Evolutionary conservation across 805 yeast species (phyloP).

Genomic region (Myxozyma mucilagina): DNA sequence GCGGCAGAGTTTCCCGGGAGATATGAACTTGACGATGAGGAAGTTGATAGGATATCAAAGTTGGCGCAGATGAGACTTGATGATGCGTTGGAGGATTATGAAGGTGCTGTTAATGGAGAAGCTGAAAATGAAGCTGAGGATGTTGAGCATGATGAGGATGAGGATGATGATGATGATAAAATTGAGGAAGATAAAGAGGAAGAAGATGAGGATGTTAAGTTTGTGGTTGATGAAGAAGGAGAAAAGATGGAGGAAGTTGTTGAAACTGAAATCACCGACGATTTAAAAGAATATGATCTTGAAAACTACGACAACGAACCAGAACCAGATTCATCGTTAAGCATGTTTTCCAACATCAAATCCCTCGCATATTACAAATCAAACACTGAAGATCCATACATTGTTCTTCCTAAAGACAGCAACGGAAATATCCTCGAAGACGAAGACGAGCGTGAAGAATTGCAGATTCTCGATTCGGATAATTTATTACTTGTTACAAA

Average conservation of each 20-base stretch:
- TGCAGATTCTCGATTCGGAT: constrained; percentile 86
- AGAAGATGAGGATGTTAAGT: constrained; percentile 35
- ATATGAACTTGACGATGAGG: constrained; percentile 86
- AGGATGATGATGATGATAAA: constrained; percentile 22
- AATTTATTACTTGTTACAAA: constrained; percentile 86
- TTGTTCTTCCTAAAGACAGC: constrained; percentile 54
- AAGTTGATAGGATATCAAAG: constrained; percentile 83
- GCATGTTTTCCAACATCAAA: constrained; percentile 49
- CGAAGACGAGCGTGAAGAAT: constrained; percentile 76
- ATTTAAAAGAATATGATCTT: constrained; percentile 81
- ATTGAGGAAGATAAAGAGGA: constrained; percentile 35
- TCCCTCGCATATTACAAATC: constrained; percentile 44
- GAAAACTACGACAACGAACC: constrained; percentile 79
- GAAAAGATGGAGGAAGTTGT: constrained; percentile 21
- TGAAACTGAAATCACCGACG: constrained; percentile 56
- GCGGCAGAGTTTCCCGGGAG: constrained; percentile 90
- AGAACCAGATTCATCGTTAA: constrained; percentile 50
- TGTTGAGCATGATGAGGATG: constrained; percentile 24
- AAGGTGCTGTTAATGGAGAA: constrained; percentile 43
- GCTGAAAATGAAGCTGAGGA: constrained; percentile 14
- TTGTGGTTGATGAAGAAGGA: constrained; percentile 7
- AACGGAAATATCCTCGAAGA: constrained; percentile 50
- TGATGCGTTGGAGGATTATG: constrained; percentile 70
- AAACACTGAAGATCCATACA: constrained; percentile 58
- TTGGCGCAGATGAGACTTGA: constrained; percentile 80